These are phyloP conservation scores for Fonsecaea nubica DNA, from an alignment of 2,329 filamentous ascomycete genomes.

Conservation along the genomic window DNA sequence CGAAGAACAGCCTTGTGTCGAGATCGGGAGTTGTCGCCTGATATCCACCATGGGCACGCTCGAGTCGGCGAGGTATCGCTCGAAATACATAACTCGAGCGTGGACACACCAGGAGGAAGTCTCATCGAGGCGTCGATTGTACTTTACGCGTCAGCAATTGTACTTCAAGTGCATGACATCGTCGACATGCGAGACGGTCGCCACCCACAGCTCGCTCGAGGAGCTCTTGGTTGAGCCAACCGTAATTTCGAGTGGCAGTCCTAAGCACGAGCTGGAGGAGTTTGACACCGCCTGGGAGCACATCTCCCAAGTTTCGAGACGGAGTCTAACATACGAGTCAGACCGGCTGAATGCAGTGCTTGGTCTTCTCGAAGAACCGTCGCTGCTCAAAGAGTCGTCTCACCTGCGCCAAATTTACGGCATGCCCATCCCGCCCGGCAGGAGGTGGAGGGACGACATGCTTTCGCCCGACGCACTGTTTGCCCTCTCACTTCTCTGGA, in stretches of 20 bases:
- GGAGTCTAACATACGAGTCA: background rate
- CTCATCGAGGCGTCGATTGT: slow-evolving; percentile 42
- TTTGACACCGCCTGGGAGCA: slow-evolving; percentile 9
- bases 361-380: slow-evolving; percentile 6
- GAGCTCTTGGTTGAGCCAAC: background rate
- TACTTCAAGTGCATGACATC: slow-evolving; percentile 41
- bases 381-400: background rate
- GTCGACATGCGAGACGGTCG: slow-evolving; percentile 30
- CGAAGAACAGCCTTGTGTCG: background rate
- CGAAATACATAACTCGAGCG: slow-evolving; percentile 34
- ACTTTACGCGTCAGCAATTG: slow-evolving; percentile 44
- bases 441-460: background rate
- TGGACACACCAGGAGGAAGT: slow-evolving; percentile 49
- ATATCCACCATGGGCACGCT: slow-evolving; percentile 5
- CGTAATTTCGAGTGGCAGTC: background rate
- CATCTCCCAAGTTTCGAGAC: background rate
- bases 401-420: background rate
- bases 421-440: background rate
- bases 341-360: slow-evolving; percentile 7
- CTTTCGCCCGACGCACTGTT: slow-evolving; percentile 1
- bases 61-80: background rate
- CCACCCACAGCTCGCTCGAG: background rate
- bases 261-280: background rate
- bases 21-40: background rate
- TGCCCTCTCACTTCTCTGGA: slow-evolving; percentile 5